A percentile compares a stretch with the other conserved stretches of the same genome.
These are phyloP conservation scores for Blastobotrys parvus DNA, from an alignment of 805 yeast genomes.

Conservation along the genomic window DNA sequence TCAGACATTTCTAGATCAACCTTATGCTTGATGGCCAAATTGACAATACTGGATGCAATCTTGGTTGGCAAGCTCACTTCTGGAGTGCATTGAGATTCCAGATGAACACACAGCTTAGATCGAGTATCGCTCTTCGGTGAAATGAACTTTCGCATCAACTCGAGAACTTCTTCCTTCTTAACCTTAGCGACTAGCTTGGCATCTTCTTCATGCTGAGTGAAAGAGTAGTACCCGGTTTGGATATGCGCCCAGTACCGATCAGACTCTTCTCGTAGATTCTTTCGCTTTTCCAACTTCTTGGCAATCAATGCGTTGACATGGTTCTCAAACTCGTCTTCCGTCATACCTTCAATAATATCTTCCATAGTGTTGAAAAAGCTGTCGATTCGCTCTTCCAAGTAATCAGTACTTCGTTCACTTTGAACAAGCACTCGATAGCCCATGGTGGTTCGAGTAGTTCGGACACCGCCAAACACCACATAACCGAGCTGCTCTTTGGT, in stretches of 20 bases:
- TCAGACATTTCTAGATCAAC: slow-evolving; percentile 10
- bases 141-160: slow-evolving; percentile 44
- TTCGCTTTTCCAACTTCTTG: slow-evolving; percentile 60
- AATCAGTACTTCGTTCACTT: slow-evolving; percentile 69
- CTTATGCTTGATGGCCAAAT: slow-evolving; percentile 9
- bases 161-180: slow-evolving; percentile 48
- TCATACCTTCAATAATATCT: slow-evolving; percentile 39
- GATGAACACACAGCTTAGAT: slow-evolving; percentile 48
- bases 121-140: slow-evolving; percentile 29
- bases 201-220: slow-evolving; percentile 46
- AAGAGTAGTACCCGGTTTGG: slow-evolving; percentile 72
- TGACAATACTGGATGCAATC: slow-evolving; percentile 8
- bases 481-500: slow-evolving; percentile 95
- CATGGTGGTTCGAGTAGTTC: slow-evolving; percentile 60
- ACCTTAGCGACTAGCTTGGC: slow-evolving; percentile 48
- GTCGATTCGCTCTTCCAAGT: slow-evolving; percentile 68
- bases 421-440: slow-evolving; percentile 74
- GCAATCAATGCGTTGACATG: slow-evolving; percentile 62
- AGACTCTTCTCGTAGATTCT: slow-evolving; percentile 73
- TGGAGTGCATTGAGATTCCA: slow-evolving; percentile 43
- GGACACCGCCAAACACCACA: slow-evolving; percentile 74
- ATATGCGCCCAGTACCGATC: slow-evolving; percentile 57
- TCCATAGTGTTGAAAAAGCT: slow-evolving; percentile 48
- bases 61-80: slow-evolving; percentile 6
- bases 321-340: slow-evolving; percentile 56